phyloP scores from a whole-genome alignment of 2,329 filamentous ascomycete species.

The Dendrostoma leiphaemia region DNA sequence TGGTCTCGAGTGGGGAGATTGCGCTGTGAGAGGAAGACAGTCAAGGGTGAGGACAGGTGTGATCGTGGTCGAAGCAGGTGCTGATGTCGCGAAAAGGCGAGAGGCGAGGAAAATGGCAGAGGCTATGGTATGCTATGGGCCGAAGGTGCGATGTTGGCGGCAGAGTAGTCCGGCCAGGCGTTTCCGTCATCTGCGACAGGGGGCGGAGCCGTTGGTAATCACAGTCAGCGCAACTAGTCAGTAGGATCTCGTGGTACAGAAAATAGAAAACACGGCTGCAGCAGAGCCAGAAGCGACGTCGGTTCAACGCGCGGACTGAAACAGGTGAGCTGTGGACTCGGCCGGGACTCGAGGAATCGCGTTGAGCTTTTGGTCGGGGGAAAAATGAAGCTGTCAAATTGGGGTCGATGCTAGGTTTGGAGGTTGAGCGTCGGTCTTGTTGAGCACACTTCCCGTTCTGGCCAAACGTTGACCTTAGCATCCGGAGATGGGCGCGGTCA shows the following conservation, averaged over 20 bases:
- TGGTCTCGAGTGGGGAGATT: no score
- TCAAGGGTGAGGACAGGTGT: neutral
- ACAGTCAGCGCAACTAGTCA: neutral
- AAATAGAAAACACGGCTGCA: neutral
- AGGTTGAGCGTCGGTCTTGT: no score
- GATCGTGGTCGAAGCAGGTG: neutral
- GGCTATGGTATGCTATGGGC: neutral
- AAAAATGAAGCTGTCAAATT: no score
- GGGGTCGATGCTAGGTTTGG: no score
- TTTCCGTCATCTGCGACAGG: neutral
- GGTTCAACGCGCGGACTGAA: no score
- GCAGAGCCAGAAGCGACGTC: no score
- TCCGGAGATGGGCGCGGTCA: no score
- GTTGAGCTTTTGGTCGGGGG: no score
- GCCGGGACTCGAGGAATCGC: no score
- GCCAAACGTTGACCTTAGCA: no score
- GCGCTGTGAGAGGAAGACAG: neutral
- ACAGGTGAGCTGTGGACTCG: no score
- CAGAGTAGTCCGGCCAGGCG: neutral
- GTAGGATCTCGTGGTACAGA: neutral
- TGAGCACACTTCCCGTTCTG: no score
- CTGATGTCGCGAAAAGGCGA: neutral
- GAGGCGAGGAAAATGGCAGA: neutral
- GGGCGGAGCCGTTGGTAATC: neutral
- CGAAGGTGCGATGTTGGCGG: neutral